These are phyloP conservation scores for Papilionanthe hybrid DNA, from an alignment of 116 monocot species.

Conservation along the genomic window DNA sequence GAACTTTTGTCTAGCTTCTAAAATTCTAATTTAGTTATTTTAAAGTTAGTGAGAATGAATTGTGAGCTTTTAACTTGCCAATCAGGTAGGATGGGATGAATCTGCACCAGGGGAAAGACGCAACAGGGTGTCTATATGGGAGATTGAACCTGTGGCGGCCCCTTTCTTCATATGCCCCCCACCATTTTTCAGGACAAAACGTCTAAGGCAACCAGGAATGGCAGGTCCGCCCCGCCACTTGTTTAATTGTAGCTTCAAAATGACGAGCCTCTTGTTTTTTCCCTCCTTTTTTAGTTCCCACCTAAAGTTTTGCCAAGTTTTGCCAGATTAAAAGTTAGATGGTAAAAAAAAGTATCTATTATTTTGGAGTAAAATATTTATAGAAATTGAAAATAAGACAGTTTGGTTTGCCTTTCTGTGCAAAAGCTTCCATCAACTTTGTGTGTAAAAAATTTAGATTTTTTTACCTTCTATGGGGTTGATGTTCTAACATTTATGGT, in stretches of 20 bases:
- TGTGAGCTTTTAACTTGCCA: neutral
- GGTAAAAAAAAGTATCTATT: neutral
- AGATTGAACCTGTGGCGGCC: slow-evolving; percentile 86
- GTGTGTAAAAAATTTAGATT: neutral
- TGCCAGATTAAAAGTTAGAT: neutral
- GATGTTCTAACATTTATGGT: neutral
- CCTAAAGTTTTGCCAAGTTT: neutral
- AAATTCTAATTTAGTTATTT: neutral
- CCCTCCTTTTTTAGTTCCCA: neutral
- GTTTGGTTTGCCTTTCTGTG: neutral
- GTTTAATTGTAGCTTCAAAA: neutral
- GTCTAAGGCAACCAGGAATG: slow-evolving; percentile 67
- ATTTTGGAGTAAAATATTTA: neutral
- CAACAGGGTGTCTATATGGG: slow-evolving; percentile 88
- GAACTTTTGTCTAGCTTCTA: neutral
- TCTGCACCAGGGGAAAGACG: slow-evolving; percentile 79
- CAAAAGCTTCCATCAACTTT: neutral
- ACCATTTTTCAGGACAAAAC: slow-evolving; percentile 77
- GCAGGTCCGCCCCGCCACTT: slow-evolving; percentile 22
- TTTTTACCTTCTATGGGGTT: neutral
- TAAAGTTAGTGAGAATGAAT: neutral
- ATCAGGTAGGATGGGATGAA: slow-evolving; percentile 93
- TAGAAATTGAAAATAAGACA: neutral
- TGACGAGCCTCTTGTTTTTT: neutral
- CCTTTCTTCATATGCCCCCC: slow-evolving; percentile 88